Conservation (phyloP, 768 basidiomycete species). For the Lentinula aciculospora region DNA sequence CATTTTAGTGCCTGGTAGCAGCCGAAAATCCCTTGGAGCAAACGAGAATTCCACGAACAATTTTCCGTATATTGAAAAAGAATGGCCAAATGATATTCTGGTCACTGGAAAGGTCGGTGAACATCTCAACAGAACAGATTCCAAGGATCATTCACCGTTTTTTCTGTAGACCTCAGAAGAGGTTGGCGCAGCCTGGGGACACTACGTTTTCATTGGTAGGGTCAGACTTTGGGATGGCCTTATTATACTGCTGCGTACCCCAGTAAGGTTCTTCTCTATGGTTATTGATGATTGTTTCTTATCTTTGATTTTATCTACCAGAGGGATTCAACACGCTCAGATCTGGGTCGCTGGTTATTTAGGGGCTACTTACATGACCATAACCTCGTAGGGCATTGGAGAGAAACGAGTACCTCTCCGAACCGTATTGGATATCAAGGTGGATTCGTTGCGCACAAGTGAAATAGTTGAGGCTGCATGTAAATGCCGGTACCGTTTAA, state of each 20-base stretch:
- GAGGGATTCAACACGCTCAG: conserved; percentile 23
- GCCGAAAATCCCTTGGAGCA: background rate
- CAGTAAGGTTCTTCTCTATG: conserved; percentile 26
- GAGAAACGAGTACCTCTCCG: conserved; percentile 37
- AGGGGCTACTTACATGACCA: conserved; percentile 45
- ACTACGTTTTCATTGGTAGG: conserved; percentile 39
- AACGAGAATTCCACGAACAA: background rate
- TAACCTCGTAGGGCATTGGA: conserved; percentile 50
- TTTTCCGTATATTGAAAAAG: conserved; percentile 25
- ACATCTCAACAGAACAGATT: background rate
- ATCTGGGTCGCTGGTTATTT: conserved; percentile 42
- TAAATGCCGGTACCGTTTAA: background rate
- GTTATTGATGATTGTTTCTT: background rate
- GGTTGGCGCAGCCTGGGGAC: conserved; percentile 46
- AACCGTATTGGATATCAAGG: conserved; percentile 43
- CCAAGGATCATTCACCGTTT: background rate
- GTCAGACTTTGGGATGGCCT: conserved; percentile 48
- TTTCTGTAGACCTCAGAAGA: conserved; percentile 31
- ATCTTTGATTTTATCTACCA: conserved; percentile 13
- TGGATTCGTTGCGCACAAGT: conserved; percentile 31
- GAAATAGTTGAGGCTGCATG: background rate
- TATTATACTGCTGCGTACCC: conserved; percentile 36
- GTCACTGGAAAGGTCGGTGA: conserved; percentile 42
- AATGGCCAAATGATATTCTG: conserved; percentile 41
- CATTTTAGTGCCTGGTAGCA: background rate